phyloP scores from a whole-genome alignment of 1,139 yeast species.

The Kodamaea anthophila region DNA sequence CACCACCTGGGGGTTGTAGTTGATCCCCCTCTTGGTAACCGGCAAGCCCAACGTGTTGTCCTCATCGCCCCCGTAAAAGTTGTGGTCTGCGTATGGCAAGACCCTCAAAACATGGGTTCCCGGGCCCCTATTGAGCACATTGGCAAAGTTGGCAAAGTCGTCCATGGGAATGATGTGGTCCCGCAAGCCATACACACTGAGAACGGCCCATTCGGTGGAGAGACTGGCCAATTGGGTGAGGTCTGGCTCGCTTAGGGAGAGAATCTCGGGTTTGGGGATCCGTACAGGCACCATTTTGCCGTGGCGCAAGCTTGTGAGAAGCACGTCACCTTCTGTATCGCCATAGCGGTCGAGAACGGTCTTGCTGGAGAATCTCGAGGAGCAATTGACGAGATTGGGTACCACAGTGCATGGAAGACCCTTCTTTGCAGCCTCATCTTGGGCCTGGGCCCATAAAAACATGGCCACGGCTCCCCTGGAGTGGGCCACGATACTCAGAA shows the following conservation, averaged over 20 bases:
- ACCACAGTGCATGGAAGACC: constrained; percentile 28
- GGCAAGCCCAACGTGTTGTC: constrained; percentile 40
- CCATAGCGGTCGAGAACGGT: constrained; percentile 35
- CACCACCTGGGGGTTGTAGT: constrained; percentile 54
- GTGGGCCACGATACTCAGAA: constrained; percentile 62
- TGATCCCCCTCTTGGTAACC: constrained; percentile 39
- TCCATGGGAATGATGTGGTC: constrained; percentile 62
- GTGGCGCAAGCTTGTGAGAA: constrained; percentile 27
- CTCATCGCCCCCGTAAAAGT: constrained; percentile 48
- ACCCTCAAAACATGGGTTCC: constrained; percentile 49
- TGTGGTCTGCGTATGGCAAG: constrained; percentile 72
- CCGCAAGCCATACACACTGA: constrained; percentile 65
- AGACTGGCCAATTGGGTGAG: constrained; percentile 37
- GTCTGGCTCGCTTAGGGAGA: constrained; percentile 48
- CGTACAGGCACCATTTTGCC: constrained; percentile 40
- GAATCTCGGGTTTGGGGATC: constrained; percentile 49
- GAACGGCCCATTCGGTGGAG: constrained; percentile 44
- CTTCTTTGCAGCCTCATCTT: constrained; percentile 26
- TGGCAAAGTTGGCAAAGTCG: constrained; percentile 57
- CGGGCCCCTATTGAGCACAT: constrained; percentile 47
- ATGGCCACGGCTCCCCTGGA: constrained; percentile 79
- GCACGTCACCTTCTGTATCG: constrained; percentile 10
- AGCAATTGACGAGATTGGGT: constrained; percentile 66
- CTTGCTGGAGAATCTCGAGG: constrained; percentile 50
- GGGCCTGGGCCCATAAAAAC: constrained; percentile 61